phyloP scores from a whole-genome alignment of 1,139 yeast species.

The Pichia sp. region DNA sequence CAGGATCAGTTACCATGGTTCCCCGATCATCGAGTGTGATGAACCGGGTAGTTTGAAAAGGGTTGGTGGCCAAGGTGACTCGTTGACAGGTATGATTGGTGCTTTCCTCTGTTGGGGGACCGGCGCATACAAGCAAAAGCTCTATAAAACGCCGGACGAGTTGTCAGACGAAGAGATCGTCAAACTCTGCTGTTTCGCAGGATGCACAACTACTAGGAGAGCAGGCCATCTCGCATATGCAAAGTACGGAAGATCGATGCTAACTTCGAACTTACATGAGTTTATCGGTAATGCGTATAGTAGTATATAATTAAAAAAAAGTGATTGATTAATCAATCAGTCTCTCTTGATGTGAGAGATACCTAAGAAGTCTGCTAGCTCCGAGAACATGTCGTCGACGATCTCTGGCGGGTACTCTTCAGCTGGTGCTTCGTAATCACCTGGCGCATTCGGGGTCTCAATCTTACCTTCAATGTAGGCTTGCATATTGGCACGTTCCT shows the following conservation, averaged over 20 bases:
- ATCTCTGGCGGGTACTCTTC: conserved; percentile 37
- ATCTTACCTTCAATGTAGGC: conserved; percentile 41
- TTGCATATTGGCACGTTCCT: conserved; percentile 41
- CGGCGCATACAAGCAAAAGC: conserved; percentile 50
- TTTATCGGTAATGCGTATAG: conserved; percentile 49
- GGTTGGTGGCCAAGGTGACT: conserved; percentile 88
- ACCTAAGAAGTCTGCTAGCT: conserved; percentile 65
- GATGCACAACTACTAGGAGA: conserved; percentile 56
- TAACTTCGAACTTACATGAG: conserved; percentile 73
- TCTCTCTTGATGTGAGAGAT: conserved; percentile 41
- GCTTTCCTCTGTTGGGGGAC: conserved; percentile 61
- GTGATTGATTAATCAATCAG: neutral
- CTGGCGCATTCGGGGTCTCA: conserved; percentile 33
- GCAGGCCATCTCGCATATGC: conserved; percentile 63
- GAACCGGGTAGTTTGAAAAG: conserved; percentile 60
- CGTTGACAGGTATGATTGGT: conserved; percentile 64
- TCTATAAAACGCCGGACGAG: conserved; percentile 25
- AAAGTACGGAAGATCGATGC: conserved; percentile 68
- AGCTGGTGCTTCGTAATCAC: conserved; percentile 29
- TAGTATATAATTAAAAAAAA: too few relatives aligned
- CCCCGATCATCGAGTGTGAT: conserved; percentile 33
- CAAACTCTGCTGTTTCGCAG: conserved; percentile 68
- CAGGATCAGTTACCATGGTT: conserved; percentile 45
- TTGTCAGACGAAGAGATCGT: conserved; percentile 34
- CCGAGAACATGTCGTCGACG: conserved; percentile 42